Evolutionary conservation across 2,329 filamentous ascomycete species (phyloP), one percentile per base, ranked within the genome.

Genomic region (Paecilomyces sp.): DNA sequence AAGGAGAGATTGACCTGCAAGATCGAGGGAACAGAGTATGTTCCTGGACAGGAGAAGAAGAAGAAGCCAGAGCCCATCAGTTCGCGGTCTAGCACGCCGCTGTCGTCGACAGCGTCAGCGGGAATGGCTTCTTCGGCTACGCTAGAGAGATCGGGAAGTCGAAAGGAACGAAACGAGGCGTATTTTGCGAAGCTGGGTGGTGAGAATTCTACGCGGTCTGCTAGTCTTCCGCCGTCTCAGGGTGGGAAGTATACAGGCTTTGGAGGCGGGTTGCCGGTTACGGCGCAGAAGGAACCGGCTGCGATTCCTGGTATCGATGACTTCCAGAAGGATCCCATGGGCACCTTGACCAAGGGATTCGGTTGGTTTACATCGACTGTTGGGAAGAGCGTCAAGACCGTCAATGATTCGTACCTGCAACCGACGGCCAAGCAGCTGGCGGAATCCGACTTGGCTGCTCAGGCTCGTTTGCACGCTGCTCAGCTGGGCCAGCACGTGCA

Each of bases 171-270:
- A 65, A 89, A 97, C 74, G 94, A 97, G 73, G 86, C 88, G 65
- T 97, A 96, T 76, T 97, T 99, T 77, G 88, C 92, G 53, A 85
- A 83, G 41, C 83, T 97, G 74, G 93, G 93, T 3, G 85, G 84
- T 28, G 90, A 91, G 62, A 99, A 99, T 72, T 90, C 92, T 4
- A 79, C 81, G 47, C 81, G 94, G 61, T 81, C 90, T 6, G 91
- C 88, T 0, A 81, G 85, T 67, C 68, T 97, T 57, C 88, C 91
- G 31, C 94, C 94, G 0, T 93, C 83, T 62, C 93, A 97, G 74
- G 94, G 94, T 61, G 94, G 94, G 11, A 97, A 96, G 75, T 99
- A 91, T 71, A 83, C 80, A 11, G 94, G 94, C 0, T 99, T 99
- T 74, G 94, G 94, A 36, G 96, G 88, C 71, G 86, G 87, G 56